Base-by-base conservation (phyloP, 176 grass and related monocot species). In the Neostapfia colusana region DNA sequence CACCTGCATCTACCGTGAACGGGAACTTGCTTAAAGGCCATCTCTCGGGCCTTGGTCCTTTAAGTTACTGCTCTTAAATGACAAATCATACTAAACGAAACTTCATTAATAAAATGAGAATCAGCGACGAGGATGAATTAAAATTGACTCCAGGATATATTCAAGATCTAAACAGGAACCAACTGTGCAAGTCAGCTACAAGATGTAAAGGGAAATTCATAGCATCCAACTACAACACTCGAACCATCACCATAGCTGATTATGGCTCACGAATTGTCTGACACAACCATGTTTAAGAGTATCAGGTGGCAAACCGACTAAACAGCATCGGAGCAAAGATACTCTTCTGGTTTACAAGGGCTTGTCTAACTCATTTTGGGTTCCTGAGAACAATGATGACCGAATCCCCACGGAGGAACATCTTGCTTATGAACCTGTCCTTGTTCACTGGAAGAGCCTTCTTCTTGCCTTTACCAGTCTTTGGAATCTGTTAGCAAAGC, bases 381-480 rank as follows among this genome's bases (percentile, higher is more conserved):
- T 94, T 98, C 80, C 91, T 88, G 5, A 92, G 89, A 35, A 98
- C 91, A 43, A 94, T 94, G 55, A 98, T 94, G 74, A 98, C 89
- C 6, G 91, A 98, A 67, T 94, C 95, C 40, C 95, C 95, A 3
- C 91, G 79, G 59, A 98, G 91, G 70, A 98, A 98, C 91, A 98
- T 98, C 85, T 98, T 98, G 67, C 95, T 94, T 16, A 98, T 94
- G 77, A 98, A 94, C 63, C 91, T 89, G 69, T 98, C 91, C 74
- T 98, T 98, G 87, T 92, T 98, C 45, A 98, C 87, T 0, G 95
- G 89, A 56, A 98, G 89, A 42, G 95, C 91, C 82, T 98, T 98
- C 85, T 98, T 98, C 91, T 98, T 98, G 60, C 95, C 95, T 83
- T 94, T 98, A 24, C 95, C 95, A 1, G 95, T 94, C 80, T 92